Conservation (phyloP, 768 basidiomycete genomes). For the Leccinum imitatum region DNA sequence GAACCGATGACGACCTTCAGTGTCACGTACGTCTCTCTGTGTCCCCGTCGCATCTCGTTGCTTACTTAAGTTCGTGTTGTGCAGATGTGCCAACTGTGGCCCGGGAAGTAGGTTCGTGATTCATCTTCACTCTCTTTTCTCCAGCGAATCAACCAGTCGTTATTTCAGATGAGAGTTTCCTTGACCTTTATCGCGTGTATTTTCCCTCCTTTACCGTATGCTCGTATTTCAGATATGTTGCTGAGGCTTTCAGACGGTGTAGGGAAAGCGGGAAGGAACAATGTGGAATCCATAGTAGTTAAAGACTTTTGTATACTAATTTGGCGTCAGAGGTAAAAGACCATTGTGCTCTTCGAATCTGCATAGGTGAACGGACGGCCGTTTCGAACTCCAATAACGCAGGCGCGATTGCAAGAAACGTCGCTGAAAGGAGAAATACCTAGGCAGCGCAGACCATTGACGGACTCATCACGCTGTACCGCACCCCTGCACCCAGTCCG, state of each 20-base stretch:
- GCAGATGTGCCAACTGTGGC: conserved; percentile 66
- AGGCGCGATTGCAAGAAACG: too few relatives aligned
- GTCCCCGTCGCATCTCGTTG: not conserved
- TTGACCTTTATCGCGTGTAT: conserved; percentile 26
- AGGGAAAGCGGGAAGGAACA: too few relatives aligned
- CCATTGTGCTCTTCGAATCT: too few relatives aligned
- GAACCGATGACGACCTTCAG: conserved; percentile 96
- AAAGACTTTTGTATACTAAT: too few relatives aligned
- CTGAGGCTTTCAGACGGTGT: too few relatives aligned
- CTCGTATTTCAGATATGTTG: not conserved
- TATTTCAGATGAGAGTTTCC: conserved; percentile 60
- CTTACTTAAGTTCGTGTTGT: not conserved
- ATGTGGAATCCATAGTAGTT: too few relatives aligned
- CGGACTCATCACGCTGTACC: not conserved
- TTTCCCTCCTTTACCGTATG: not conserved
- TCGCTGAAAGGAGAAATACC: too few relatives aligned
- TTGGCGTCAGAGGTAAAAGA: too few relatives aligned
- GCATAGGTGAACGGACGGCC: too few relatives aligned
- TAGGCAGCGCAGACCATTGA: too few relatives aligned
- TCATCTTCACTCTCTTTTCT: not conserved
- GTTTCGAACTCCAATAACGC: too few relatives aligned
- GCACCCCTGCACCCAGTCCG: too few relatives aligned
- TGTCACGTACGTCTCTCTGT: conserved; percentile 62
- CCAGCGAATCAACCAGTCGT: not conserved
- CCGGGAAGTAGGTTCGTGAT: conserved; percentile 44